A percentile compares a stretch with the other conserved stretches of the same genome.
phyloP scores from a whole-genome alignment of 306 rosid genomes.

The Cucumis cinereus region DNA sequence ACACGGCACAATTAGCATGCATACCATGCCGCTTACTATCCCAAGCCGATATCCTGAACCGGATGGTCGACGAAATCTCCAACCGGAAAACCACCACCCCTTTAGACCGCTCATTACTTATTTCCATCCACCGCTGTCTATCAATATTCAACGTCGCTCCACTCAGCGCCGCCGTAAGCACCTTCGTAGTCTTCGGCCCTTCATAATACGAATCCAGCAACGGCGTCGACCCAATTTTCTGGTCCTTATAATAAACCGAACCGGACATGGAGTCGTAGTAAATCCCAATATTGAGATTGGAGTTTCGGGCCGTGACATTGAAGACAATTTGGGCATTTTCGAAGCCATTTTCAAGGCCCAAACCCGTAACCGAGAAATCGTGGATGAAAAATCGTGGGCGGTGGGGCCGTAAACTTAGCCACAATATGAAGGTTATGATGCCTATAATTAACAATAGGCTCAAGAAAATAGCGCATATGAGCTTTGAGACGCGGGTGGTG shows the following conservation, averaged over 20 bases:
- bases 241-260: conserved; percentile 42
- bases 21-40: conserved; percentile 43
- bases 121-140: conserved; percentile 49
- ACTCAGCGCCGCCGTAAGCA: conserved; percentile 20
- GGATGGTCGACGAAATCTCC: conserved; percentile 41
- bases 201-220: conserved; percentile 40
- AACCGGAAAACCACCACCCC: conserved; percentile 58
- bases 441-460: conserved; percentile 41
- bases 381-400: conserved; percentile 68
- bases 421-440: conserved; percentile 46
- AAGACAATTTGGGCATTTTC: conserved; percentile 30
- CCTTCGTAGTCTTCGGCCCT: conserved; percentile 48
- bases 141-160: conserved; percentile 41
- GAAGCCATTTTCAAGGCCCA: conserved; percentile 32
- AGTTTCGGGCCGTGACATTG: conserved; percentile 48
- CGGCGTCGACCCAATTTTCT: conserved; percentile 37
- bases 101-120: conserved; percentile 31
- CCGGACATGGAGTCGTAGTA: conserved; percentile 44
- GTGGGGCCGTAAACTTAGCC: conserved; percentile 87
- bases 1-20: conserved; percentile 57
- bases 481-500: conserved; percentile 51
- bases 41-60: conserved; percentile 56
- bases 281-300: conserved; percentile 58
- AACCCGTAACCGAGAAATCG: conserved; percentile 41
- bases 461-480: conserved; percentile 54